phyloP scores from a whole-genome alignment of 257 asterid genomes.

The Misopates orontium region DNA sequence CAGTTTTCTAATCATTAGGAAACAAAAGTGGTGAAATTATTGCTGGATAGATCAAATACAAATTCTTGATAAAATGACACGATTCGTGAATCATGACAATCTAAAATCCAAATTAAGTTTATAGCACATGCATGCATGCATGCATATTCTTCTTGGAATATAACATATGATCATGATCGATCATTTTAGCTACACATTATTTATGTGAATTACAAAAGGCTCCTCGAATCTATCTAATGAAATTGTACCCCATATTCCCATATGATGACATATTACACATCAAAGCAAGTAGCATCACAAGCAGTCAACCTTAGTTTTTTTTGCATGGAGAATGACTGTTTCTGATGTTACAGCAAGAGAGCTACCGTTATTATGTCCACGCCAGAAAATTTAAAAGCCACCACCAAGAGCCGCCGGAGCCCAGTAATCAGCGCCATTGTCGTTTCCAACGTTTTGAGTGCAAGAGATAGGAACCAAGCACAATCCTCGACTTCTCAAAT shows the following conservation, averaged over 20 bases:
- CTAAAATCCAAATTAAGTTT: too few species aligned
- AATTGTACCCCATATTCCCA: conserved; percentile 21
- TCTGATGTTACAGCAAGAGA: conserved; percentile 38
- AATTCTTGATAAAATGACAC: too few species aligned
- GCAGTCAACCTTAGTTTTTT: conserved; percentile 38
- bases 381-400: conserved; percentile 31
- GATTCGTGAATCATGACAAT: too few species aligned
- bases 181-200: conserved; percentile 21
- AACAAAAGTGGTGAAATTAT: too few species aligned
- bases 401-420: conserved; percentile 54
- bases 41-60: too few species aligned
- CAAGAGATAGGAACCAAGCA: conserved; percentile 87
- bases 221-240: conserved; percentile 40
- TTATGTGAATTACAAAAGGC: conserved; percentile 41
- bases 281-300: conserved; percentile 42
- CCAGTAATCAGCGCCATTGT: conserved; percentile 66
- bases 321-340: conserved; percentile 42
- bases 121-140: too few species aligned
- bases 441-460: conserved; percentile 67
- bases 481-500: conserved; percentile 78
- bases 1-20: too few species aligned
- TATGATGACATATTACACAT: not conserved
- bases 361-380: too few species aligned
- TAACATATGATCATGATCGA: not conserved
- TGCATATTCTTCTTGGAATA: too few species aligned